Evolutionary conservation across 805 yeast species (phyloP), one percentile per base, ranked within the genome.

Genomic region (Jamesozyma hellenica): DNA sequence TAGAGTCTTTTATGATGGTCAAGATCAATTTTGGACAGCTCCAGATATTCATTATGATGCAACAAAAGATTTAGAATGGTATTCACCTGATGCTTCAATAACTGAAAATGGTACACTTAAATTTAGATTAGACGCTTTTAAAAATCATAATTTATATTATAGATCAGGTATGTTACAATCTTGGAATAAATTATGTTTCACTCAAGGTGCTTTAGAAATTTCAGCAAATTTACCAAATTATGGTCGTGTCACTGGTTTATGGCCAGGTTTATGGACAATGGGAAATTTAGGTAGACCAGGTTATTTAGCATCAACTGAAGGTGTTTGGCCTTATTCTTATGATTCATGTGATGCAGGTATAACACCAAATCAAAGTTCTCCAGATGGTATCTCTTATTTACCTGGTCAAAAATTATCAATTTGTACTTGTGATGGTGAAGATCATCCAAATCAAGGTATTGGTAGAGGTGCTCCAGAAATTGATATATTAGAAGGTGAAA

Each of bases 401-500:
- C 86, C 90, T 0, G 96, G 96, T 25, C 96, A 88, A 63, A 72
- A 72, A 48, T 67, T 88, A 46, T 76, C 70, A 56, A 60, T 71
- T 12, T 88, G 97, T 64, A 79, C 90, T 0, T 88, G 96, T 65
- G 64, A 69, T 19, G 86, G 80, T 23, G 85, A 77, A 50, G 86
- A 80, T 38, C 96, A 88, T 59, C 97, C 97, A 35, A 87, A 80
- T 57, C 72, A 66, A 17, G 96, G 96, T 36, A 61, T 64, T 1
- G 96, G 96, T 12, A 77, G 97, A 61, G 96, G 96, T 39, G 94
- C 95, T 0, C 96, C 96, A 9, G 96, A 87, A 69, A 85, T 90
- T 51, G 97, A 90, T 75, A 77, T 79, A 34, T 59, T 90, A 38
- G 97, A 90, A 72, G 96, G 81, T 47, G 87, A 85, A 49, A 74